A percentile compares a stretch with the other conserved stretches of the same genome.
Evolutionary conservation across 1,284 basidiomycete genomes (phyloP).

Genomic region (Singerocomus inundabilis): DNA sequence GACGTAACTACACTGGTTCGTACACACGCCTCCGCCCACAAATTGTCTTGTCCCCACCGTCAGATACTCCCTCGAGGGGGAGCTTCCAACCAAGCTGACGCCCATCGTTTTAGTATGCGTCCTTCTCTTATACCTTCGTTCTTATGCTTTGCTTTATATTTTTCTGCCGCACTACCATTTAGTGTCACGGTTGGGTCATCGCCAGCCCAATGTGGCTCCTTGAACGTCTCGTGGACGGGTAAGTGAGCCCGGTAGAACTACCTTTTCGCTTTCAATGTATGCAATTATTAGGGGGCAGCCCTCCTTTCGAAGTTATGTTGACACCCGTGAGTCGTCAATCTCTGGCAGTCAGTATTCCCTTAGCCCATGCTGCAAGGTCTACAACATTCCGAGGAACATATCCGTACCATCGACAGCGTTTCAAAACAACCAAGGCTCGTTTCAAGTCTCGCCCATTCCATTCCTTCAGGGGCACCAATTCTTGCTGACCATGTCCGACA

Average conservation of each 20-base stretch:
- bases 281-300: slow-evolving; percentile 52
- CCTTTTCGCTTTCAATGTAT: slow-evolving; percentile 2
- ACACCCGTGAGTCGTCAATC: slow-evolving; percentile 50
- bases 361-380: slow-evolving; percentile 24
- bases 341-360: not conserved
- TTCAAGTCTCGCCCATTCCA: slow-evolving; percentile 44
- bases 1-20: slow-evolving; percentile 17
- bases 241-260: slow-evolving; percentile 18
- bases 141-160: slow-evolving; percentile 21
- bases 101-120: slow-evolving; percentile 27
- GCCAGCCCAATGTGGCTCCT: slow-evolving; percentile 59
- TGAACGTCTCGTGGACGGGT: slow-evolving; percentile 66
- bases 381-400: slow-evolving; percentile 44
- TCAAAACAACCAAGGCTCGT: slow-evolving; percentile 54
- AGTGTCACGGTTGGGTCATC: slow-evolving; percentile 44
- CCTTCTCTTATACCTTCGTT: slow-evolving; percentile 16
- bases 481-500: slow-evolving; percentile 68
- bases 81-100: slow-evolving; percentile 6
- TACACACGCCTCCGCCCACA: slow-evolving; percentile 4
- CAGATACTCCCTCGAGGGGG: slow-evolving; percentile 7
- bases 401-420: slow-evolving; percentile 57
- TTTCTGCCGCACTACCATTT: slow-evolving; percentile 43
- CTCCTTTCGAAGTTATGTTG: slow-evolving; percentile 59
- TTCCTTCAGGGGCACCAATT: slow-evolving; percentile 43
- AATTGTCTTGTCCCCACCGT: slow-evolving; percentile 6